A percentile compares a stretch with the other conserved stretches of the same genome.
Evolutionary conservation across 345 rosid species (phyloP).

Genomic region (Diplotaxis tenuifolia): DNA sequence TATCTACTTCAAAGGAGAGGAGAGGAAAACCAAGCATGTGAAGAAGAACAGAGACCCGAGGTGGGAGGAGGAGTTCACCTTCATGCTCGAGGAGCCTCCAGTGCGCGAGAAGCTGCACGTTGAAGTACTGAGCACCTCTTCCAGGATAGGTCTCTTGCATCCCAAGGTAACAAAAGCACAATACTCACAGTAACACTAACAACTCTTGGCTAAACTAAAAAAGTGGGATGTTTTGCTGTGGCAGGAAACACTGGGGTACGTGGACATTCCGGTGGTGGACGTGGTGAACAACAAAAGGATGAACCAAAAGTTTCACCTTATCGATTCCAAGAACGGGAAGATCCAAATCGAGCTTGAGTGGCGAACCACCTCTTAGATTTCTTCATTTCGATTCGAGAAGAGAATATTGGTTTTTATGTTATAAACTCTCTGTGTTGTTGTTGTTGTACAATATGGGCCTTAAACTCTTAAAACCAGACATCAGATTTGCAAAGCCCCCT

Average conservation of each 20-base stretch:
- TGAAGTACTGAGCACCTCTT: conserved; percentile 76
- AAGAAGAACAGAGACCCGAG: conserved; percentile 95
- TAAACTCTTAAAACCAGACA: conserved; percentile 21
- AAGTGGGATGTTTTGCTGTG: conserved; percentile 8
- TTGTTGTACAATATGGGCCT: conserved; percentile 36
- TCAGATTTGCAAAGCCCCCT: conserved; percentile 30
- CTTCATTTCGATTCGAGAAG: conserved; percentile 4
- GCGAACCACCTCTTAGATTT: conserved; percentile 58
- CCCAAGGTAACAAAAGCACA: conserved; percentile 59
- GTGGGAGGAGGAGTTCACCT: conserved; percentile 87
- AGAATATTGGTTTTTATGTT: conserved; percentile 23
- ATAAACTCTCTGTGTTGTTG: background rate
- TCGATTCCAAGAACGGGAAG: conserved; percentile 84
- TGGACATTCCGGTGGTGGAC: conserved; percentile 67
- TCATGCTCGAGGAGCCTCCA: conserved; percentile 79
- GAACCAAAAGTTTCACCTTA: conserved; percentile 85
- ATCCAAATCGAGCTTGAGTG: conserved; percentile 88
- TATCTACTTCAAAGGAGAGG: conserved; percentile 73
- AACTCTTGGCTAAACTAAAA: background rate
- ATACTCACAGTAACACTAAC: background rate
- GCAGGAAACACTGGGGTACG: conserved; percentile 81
- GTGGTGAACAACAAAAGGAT: conserved; percentile 81
- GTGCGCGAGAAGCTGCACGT: conserved; percentile 64
- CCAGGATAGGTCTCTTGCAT: conserved; percentile 80
- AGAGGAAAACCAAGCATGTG: conserved; percentile 72